Evolutionary conservation across 805 yeast genomes (phyloP).

Genomic region (Candida hispaniensis): DNA sequence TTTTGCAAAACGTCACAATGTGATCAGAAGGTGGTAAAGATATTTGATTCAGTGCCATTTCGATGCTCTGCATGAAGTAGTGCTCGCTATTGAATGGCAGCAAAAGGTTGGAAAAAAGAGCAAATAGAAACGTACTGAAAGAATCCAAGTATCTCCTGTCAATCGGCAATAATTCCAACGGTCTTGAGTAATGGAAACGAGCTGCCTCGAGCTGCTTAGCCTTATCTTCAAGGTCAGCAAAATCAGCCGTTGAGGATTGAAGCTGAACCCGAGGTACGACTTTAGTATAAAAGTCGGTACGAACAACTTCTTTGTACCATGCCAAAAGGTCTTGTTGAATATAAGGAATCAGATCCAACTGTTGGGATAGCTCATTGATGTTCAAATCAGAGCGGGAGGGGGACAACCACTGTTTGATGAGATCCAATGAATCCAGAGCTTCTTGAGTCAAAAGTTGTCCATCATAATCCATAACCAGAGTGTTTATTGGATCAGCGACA

Average conservation of each 20-base stretch:
- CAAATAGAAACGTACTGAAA: constrained; percentile 12
- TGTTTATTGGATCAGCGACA: constrained; percentile 9
- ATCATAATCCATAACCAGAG: too few species aligned
- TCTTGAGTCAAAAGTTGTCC: too few species aligned
- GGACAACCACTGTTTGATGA: constrained; percentile 11
- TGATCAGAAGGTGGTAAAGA: constrained; percentile 7
- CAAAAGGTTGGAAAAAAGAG: too few species aligned
- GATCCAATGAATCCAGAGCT: not conserved
- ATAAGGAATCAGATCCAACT: constrained; percentile 3
- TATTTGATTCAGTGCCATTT: constrained; percentile 1
- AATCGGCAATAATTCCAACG: constrained; percentile 1
- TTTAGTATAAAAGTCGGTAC: constrained; percentile 15
- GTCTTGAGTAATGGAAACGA: constrained; percentile 10
- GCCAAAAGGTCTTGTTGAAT: constrained; percentile 2
- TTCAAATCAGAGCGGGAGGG: constrained; percentile 1
- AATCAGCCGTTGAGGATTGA: too few species aligned
- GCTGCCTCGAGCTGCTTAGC: constrained; percentile 9
- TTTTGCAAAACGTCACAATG: constrained; percentile 10
- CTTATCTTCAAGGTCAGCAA: constrained; percentile 1
- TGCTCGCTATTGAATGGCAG: too few species aligned
- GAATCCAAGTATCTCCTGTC: constrained; percentile 11
- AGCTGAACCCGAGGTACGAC: constrained; percentile 15
- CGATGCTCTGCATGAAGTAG: constrained; percentile 2
- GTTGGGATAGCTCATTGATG: constrained; percentile 2
- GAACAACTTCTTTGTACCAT: constrained; percentile 16